Base-by-base conservation (phyloP, 2,329 filamentous ascomycete species). In the Amphichorda felina region DNA sequence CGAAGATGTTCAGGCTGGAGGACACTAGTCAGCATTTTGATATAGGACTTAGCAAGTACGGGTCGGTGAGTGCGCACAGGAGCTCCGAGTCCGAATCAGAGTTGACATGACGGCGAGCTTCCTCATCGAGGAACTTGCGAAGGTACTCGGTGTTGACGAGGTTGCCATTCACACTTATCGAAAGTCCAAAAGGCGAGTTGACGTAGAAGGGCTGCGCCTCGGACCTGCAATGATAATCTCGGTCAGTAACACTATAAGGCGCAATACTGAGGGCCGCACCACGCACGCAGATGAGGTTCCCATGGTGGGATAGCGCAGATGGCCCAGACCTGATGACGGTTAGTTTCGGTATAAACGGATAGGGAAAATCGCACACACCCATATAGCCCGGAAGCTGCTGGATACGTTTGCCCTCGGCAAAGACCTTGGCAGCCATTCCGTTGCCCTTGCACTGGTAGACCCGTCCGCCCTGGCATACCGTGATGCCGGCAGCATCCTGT, bases 391-490 rank as follows among this genome's bases (percentile, higher is more conserved):
- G 52, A 28, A 56, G 36, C 28, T 50, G 38, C 27, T 72, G 63
- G 28, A 88, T 68, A 41, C 82, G 73, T 40, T 75, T 70, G 44
- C 85, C 87, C 43, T 94, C 82, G 19, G 31, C 31, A 36, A 35
- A 28, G 18, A 28, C 84, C 52, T 79, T 83, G 39, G 79, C 74
- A 28, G 82, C 87, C 71, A 94, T 81, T 37, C 87, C 88, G 52
- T 87, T 86, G 45, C 86, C 86, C 63, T 95, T 95, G 66, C 82
- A 82, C 54, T 93, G 85, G 55, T 81, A 89, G 45, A 94, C 80
- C 30, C 85, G 72, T 41, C 88, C 87, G 25, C 83, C 83, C 64
- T 70, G 46, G 71, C 79, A 68, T 68, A 86, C 48, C 66, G 86
- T 76, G 46, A 94, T 89, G 43, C 87, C 87, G 37, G 79, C 83